Evolutionary conservation across 2,329 filamentous ascomycete species (phyloP).

Genomic region (Scleromitrula shiraiana): DNA sequence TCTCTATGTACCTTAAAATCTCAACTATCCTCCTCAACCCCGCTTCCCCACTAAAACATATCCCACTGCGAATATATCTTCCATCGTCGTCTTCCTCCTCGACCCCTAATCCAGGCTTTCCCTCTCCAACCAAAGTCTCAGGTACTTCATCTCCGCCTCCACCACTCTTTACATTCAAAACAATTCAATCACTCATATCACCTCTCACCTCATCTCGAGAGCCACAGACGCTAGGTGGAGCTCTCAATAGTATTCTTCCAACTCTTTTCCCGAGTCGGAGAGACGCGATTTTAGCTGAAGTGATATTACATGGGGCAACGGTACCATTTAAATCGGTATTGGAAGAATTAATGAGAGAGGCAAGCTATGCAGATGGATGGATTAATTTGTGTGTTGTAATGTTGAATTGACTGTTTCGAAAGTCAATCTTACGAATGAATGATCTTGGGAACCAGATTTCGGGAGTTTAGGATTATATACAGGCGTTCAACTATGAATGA

Average conservation of each 20-base stretch:
- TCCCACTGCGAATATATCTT: conserved; percentile 86
- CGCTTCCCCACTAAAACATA: conserved; percentile 65
- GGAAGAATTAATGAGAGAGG: conserved; percentile 73
- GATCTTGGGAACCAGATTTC: too few relatives aligned
- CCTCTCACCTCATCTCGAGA: conserved; percentile 39
- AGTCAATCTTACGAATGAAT: too few relatives aligned
- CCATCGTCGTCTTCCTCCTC: conserved; percentile 60
- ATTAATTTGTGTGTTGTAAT: conserved; percentile 74
- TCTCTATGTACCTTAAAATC: conserved; percentile 62
- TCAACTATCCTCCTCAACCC: conserved; percentile 70
- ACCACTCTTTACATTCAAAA: conserved; percentile 50
- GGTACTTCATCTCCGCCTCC: conserved; percentile 12
- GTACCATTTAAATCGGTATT: conserved; percentile 74
- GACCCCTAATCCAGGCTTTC: conserved; percentile 38
- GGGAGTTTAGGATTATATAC: too few relatives aligned
- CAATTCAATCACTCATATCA: conserved; percentile 69
- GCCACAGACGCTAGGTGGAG: conserved; percentile 65
- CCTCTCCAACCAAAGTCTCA: conserved; percentile 23
- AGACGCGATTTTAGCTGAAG: conserved; percentile 75
- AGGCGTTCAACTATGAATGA: too few relatives aligned
- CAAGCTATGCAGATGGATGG: conserved; percentile 89
- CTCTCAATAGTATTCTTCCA: conserved; percentile 68
- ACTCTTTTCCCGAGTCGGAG: conserved; percentile 79
- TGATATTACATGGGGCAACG: conserved; percentile 75
- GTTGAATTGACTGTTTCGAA: too few relatives aligned